Evolutionary conservation across 352 stramenopile genomes (phyloP).

Genomic region (Globisporangium spiculum): DNA sequence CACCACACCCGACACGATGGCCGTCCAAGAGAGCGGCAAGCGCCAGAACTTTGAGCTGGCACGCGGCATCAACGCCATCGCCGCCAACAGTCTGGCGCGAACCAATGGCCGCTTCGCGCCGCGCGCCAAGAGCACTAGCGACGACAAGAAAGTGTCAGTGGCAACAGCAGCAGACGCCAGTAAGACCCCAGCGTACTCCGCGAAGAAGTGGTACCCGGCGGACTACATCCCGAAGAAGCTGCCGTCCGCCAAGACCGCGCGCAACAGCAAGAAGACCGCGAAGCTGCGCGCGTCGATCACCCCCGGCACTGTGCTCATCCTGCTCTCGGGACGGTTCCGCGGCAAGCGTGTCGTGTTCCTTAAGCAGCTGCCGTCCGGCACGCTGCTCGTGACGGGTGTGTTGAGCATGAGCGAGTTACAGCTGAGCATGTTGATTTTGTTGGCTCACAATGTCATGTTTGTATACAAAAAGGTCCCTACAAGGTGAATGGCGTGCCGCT

Average conservation of each 20-base stretch:
- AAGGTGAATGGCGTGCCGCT: slow-evolving; percentile 99
- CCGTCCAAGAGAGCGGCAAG: slow-evolving; percentile 20
- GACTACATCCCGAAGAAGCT: slow-evolving; percentile 76
- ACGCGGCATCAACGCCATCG: slow-evolving; percentile 78
- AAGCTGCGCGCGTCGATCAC: slow-evolving; percentile 96
- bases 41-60: slow-evolving; percentile 69
- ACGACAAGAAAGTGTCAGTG: slow-evolving; percentile 59
- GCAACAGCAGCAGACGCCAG: slow-evolving; percentile 17
- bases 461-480: slow-evolving; percentile 89
- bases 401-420: slow-evolving; percentile 21
- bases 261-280: slow-evolving; percentile 86
- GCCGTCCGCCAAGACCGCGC: slow-evolving; percentile 70
- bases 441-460: background rate
- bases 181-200: slow-evolving; percentile 14
- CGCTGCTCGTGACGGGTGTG: slow-evolving; percentile 95
- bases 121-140: slow-evolving; percentile 47
- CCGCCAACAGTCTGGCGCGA: slow-evolving; percentile 54
- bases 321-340: slow-evolving; percentile 96
- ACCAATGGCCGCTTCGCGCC: slow-evolving; percentile 41
- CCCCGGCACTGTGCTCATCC: slow-evolving; percentile 97
- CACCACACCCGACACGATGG: slow-evolving; percentile 1
- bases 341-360: slow-evolving; percentile 99
- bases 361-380: slow-evolving; percentile 95
- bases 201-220: slow-evolving; percentile 75
- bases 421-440: background rate